Base-by-base conservation (phyloP, 176 grass and related monocot species). In the Musa itinerans region DNA sequence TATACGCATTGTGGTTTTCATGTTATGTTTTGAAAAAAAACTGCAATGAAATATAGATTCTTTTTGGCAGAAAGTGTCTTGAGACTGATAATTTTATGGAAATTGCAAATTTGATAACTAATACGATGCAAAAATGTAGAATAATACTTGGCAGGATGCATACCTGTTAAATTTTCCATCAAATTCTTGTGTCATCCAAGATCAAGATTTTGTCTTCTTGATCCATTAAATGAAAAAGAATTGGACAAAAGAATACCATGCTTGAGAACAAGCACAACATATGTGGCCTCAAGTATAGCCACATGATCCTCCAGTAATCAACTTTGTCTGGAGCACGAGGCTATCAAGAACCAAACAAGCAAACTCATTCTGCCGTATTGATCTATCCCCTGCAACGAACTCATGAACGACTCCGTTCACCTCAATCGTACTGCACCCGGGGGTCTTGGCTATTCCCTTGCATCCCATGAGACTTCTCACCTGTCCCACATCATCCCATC, bases 351-450 rank as follows among this genome's bases (percentile, higher is more conserved):
- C 57, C 57, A 62, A 19, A 19, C 20, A 9, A 62, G 20, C 20
- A 1, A 68, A 16, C 15, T 68, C 43, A 71, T n/a, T 52, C 52
- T 71, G 2, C 19, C 17, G 19, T 52, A 51, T 3, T 10, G 10
- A 10, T 12, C 1, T 26, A 58, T 43, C 72, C 8, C 53, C 24
- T 8, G 26, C 72, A 56, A 74, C 4, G 22, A 74, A 56, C 26
- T 74, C 53, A 12, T 57, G 72, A 52, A 11, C 16, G 4, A 25
- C 75, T 9, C 8, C 59, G 6, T 19, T 62, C 68, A 88, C 51
- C 74, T 90, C 81, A 57, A 97, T 73, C 13, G 75, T 92, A 72
- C 85, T 96, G 74, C 63, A 82, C 15, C 90, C 90, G 50, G 93
- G 82, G 49, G 79, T 83, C 79, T 89, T 90, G 48, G 86, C 85